These are phyloP conservation scores for Citrus trifoliata DNA, from an alignment of 345 rosid genomes.

Conservation along the genomic window DNA sequence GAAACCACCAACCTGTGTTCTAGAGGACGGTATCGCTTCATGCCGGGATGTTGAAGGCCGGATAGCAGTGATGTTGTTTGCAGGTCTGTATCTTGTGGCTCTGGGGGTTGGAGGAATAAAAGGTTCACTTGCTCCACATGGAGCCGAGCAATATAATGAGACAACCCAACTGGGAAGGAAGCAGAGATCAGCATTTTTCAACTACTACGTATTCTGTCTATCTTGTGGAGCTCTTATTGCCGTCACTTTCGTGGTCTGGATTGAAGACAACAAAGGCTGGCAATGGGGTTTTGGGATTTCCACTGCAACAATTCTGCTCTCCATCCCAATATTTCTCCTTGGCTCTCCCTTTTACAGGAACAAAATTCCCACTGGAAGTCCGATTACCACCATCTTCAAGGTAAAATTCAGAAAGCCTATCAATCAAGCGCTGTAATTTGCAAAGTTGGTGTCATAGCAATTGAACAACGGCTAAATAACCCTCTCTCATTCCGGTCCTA, in stretches of 20 bases:
- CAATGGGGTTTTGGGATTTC: slow-evolving; percentile 82
- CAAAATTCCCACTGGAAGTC: slow-evolving; percentile 73
- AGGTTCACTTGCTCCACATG: slow-evolving; percentile 91
- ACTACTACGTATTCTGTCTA: slow-evolving; percentile 80
- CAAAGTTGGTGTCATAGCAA: not conserved
- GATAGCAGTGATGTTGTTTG: slow-evolving; percentile 50
- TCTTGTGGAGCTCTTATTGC: slow-evolving; percentile 84
- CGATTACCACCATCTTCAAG: slow-evolving; percentile 76
- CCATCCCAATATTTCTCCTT: slow-evolving; percentile 67
- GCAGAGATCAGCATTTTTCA: slow-evolving; percentile 82
- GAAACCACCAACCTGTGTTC: slow-evolving; percentile 41
- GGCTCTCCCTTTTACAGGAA: slow-evolving; percentile 65
- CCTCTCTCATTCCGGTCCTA: slow-evolving; percentile 3
- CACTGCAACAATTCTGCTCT: slow-evolving; percentile 62
- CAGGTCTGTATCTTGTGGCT: slow-evolving; percentile 80
- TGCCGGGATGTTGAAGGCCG: slow-evolving; percentile 37
- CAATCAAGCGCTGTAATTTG: not conserved
- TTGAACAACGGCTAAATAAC: not conserved
- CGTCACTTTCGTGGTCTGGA: slow-evolving; percentile 89
- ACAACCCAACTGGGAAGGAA: slow-evolving; percentile 62
- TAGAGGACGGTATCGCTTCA: slow-evolving; percentile 8
- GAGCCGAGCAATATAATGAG: slow-evolving; percentile 93
- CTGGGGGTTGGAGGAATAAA: slow-evolving; percentile 93
- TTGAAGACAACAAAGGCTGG: slow-evolving; percentile 96
- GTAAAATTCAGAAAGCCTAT: slow-evolving; percentile 27